These are phyloP conservation scores for Posidonia oceanica DNA, from an alignment of 116 monocot species.

Conservation along the genomic window DNA sequence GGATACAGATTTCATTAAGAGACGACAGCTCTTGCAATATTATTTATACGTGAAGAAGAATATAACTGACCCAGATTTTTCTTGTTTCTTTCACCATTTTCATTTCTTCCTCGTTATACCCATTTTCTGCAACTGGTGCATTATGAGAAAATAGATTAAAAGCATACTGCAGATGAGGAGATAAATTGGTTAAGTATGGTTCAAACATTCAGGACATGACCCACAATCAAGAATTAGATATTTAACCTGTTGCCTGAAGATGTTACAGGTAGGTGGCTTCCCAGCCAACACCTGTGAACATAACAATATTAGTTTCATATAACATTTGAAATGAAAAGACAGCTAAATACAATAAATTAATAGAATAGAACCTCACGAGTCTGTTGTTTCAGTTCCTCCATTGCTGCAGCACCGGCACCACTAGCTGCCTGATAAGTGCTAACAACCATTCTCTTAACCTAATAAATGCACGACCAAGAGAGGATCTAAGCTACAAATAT, in stretches of 20 bases:
- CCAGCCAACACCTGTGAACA: conserved; percentile 70
- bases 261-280: conserved; percentile 83
- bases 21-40: no score
- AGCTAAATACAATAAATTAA: neutral
- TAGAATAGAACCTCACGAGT: conserved; percentile 63
- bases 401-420: conserved; percentile 97
- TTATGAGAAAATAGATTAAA: conserved; percentile 99
- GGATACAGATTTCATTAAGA: neutral
- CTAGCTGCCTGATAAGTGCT: conserved; percentile 99
- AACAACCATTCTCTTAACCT: conserved; percentile 95
- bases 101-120: conserved; percentile 99
- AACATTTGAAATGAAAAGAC: neutral
- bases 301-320: neutral
- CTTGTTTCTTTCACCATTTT: conserved; percentile 90
- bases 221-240: neutral
- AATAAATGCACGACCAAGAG: neutral
- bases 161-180: conserved; percentile 67
- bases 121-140: conserved; percentile 75
- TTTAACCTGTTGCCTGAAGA: conserved; percentile 86
- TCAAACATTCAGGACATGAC: neutral
- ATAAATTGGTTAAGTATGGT: neutral
- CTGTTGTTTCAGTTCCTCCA: conserved; percentile 88
- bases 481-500: neutral
- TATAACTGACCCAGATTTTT: conserved; percentile 81
- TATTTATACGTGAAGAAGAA: no score